phyloP scores from a whole-genome alignment of 306 rosid genomes.

The Medicago arabica region DNA sequence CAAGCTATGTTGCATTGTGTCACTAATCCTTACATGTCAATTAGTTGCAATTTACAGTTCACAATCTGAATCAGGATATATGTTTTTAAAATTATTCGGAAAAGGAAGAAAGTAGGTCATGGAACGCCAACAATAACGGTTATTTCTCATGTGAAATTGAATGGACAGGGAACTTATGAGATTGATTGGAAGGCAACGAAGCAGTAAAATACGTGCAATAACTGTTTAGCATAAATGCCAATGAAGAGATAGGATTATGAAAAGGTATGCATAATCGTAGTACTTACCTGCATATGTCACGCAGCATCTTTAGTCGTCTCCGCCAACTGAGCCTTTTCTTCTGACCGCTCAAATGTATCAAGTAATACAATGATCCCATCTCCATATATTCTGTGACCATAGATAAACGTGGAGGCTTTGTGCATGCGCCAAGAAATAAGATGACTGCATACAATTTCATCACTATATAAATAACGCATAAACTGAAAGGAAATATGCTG shows the following conservation, averaged over 20 bases:
- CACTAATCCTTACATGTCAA: not conserved
- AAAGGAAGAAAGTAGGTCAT: not conserved
- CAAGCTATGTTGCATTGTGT: not conserved
- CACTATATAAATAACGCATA: constrained; percentile 31
- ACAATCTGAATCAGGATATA: constrained; percentile 4
- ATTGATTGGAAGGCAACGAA: constrained; percentile 7
- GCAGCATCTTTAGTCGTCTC: constrained; percentile 83
- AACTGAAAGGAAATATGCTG: constrained; percentile 37
- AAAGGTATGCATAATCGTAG: constrained; percentile 32
- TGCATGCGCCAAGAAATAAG: constrained; percentile 98
- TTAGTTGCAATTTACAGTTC: too few species aligned
- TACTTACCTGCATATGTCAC: constrained; percentile 89
- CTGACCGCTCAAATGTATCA: constrained; percentile 92
- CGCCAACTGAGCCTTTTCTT: constrained; percentile 95
- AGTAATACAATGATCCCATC: constrained; percentile 90
- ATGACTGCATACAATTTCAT: constrained; percentile 76
- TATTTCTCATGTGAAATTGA: constrained; percentile 21
- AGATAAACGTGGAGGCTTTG: constrained; percentile 94
- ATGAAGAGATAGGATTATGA: constrained; percentile 29
- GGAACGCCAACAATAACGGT: not conserved
- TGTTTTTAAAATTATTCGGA: not conserved
- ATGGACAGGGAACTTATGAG: constrained; percentile 20
- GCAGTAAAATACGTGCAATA: constrained; percentile 17
- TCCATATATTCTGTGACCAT: constrained; percentile 99
- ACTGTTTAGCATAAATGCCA: constrained; percentile 31